Percentiles rank a stretch among this genome's conserved stretches.
Conservation (phyloP, 2,329 filamentous ascomycete species). For the Fusarium sacchari region DNA sequence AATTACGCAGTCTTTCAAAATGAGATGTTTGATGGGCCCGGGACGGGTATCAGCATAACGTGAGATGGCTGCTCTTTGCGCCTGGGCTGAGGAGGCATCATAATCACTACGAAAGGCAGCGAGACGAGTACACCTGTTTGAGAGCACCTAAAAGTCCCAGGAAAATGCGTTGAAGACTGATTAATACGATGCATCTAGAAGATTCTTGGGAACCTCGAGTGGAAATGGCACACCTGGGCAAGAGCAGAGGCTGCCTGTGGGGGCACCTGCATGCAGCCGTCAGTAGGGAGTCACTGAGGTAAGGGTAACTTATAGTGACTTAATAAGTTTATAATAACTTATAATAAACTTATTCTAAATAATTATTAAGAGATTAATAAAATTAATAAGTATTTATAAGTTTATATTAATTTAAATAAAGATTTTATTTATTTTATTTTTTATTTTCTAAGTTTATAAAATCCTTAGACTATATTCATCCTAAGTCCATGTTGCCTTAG, state of each 20-base stretch:
- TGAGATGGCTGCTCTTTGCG: not conserved
- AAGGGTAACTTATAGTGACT: not conserved
- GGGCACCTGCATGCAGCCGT: not conserved
- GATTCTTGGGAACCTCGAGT: not conserved
- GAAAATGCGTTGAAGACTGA: not conserved
- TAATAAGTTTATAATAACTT: not conserved
- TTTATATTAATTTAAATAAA: not conserved
- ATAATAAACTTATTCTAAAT: not conserved
- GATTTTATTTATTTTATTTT: not conserved
- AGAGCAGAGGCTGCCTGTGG: not conserved
- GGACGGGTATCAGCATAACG: not conserved
- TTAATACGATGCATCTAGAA: too few species aligned
- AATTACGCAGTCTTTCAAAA: not conserved
- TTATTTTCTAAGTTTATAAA: rapidly evolving
- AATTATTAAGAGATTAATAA: not conserved
- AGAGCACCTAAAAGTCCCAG: not conserved
- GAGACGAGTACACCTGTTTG: not conserved
- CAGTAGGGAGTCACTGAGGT: not conserved
- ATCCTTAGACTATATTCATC: not conserved
- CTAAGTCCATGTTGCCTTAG: not conserved
- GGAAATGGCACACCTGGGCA: not conserved
- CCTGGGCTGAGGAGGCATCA: not conserved
- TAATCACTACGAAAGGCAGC: not conserved
- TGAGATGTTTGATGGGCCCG: not conserved
- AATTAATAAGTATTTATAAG: not conserved